Percentiles rank a stretch among this genome's conserved stretches.
Evolutionary conservation across 1,139 yeast genomes (phyloP).

Genomic region (Zygosaccharomyces pseudobailii): DNA sequence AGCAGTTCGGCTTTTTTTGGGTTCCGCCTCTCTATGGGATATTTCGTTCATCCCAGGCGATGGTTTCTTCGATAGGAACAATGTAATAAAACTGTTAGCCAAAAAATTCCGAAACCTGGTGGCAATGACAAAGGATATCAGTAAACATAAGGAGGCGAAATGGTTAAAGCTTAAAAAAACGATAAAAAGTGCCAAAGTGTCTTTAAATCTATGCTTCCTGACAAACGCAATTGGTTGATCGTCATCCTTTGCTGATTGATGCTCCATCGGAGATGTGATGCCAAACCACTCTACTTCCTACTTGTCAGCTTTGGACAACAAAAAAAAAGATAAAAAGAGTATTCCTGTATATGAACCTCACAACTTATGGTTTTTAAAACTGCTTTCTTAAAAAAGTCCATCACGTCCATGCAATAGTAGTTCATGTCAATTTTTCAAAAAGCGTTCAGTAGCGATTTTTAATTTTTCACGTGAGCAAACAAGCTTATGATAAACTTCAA

Average conservation of each 20-base stretch:
- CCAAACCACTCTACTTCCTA: background rate
- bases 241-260: conserved; percentile 4
- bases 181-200: conserved; percentile 30
- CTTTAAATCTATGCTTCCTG: conserved; percentile 28
- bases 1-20: conserved; percentile 1
- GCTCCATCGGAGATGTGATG: conserved; percentile 3
- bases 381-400: background rate
- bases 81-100: conserved; percentile 24
- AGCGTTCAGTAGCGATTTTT: background rate
- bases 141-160: conserved; percentile 23
- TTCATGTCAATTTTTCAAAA: conserved; percentile 3
- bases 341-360: background rate
- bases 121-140: conserved; percentile 26
- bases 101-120: conserved; percentile 25
- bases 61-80: conserved; percentile 27
- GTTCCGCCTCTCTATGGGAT: conserved; percentile 4
- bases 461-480: background rate
- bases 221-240: conserved; percentile 20
- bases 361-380: background rate
- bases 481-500: background rate
- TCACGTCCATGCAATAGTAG: background rate
- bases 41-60: conserved; percentile 18
- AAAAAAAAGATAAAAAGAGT: background rate
- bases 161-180: conserved; percentile 32
- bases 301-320: background rate